Evolutionary conservation across 805 yeast genomes (phyloP), one percentile per base, ranked within the genome.

Genomic region (Lachancea fermentati): DNA sequence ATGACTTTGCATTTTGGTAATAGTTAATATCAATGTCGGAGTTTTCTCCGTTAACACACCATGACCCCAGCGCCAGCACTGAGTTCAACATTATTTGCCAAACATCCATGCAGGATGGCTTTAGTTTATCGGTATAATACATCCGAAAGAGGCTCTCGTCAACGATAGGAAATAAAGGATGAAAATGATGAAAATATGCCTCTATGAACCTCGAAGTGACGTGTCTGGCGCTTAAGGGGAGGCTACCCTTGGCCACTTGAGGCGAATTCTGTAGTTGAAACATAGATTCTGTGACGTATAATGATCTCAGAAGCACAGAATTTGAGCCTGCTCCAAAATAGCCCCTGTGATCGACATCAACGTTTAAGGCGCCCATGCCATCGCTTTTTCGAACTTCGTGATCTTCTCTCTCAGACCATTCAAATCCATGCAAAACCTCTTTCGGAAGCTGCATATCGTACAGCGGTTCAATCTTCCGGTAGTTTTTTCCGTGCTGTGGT

Each of bases 271-370:
- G 36, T 4, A 32, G 18, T 2, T 31, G 24, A 7, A 32, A 11
- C n/a, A 24, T 13, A 5, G 36, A 13, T 16, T 37, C 41, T 4
- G 22, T 26, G 22, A 24, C 32, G 16, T 31, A 31, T n/a, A 76
- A 49, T 8, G 74, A 71, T 48, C 78, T 65, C 32, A 81, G 57
- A 14, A 77, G 62, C 5, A 76, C 75, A 2, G 81, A 72, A 43
- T 77, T 69, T 3, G 87, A 78, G 6, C 79, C 82, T 9, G 73
- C 71, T 1, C 88, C 88, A 48, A 76, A 75, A 53, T 76, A 80
- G 0, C 87, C 86, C 19, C 73, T 72, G 19, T 78, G 74, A 35
- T 75, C 70, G 5, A 69, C 71, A 41, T 68, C 64, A 12, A 67
- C 60, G 31, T 76, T 70, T 17, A 76, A 51, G 1, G 80, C 82